Base-by-base conservation (phyloP, 2,329 filamentous ascomycete species). In the Aureobasidium sp. region DNA sequence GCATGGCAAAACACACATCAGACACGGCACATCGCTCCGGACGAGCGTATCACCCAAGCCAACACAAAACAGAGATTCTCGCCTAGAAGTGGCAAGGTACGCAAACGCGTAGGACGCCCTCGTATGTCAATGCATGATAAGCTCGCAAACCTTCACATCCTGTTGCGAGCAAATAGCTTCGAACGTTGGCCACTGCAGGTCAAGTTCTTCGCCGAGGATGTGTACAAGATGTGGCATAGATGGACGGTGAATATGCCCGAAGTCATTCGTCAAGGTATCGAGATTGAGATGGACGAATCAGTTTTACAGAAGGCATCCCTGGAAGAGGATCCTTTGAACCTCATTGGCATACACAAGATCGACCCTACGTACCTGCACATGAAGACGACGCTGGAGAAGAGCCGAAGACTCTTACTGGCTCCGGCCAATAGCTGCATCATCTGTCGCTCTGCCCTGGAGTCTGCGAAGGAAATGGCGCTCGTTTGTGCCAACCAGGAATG, bases 1-100 rank as follows among this genome's bases (percentile, higher is more conserved):
- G 92, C 93, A 42, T 88, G 95, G 80, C 90, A 90, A 66, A 91
- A 97, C 71, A 85, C 91, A 1, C 88, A 94, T 71, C 73, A 87
- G 37, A 92, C 92, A 5, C 78, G 88, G 37, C 91, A 96, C 71
- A 91, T 96, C 62, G 82, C 88, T 13, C 74, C 81, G 13, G 79
- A 82, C 36, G 80, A 84, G 44, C 80, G 86, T n/a, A 78, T 89
- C 39, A 77, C 81, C 1, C 70, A 80, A 51, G 73, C 82, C 25
- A 65, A 69, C 34, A 67, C 69, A 29, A 71, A 69, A 64, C 61
- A 69, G 51, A 69, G 71, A 29, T 66, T 70, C 62, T 70, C 74
- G 50, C 68, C 72, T 8, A 71, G 73, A 30, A 74, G 74, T 2
- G 76, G 75, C 32, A 76, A 75, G 44, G 68, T 68, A 45, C 71